phyloP scores from a whole-genome alignment of 2,329 filamentous ascomycete genomes.

The Setomelanomma holmii region DNA sequence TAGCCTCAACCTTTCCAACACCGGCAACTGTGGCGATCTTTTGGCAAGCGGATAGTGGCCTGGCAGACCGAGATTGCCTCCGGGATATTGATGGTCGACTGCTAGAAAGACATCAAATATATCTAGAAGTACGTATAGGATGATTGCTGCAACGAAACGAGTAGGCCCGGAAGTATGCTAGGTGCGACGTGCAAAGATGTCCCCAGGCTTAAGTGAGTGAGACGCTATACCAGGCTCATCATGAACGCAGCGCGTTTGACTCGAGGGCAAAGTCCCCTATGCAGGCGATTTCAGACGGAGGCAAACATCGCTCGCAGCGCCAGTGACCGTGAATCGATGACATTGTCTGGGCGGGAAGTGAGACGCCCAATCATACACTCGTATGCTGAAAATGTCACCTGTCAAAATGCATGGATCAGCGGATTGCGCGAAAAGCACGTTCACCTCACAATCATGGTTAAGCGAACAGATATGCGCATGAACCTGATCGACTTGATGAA shows the following conservation, averaged over 20 bases:
- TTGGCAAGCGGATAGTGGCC: background rate
- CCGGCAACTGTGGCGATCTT: background rate
- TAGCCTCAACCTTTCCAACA: background rate
- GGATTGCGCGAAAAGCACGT: background rate
- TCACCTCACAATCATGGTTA: background rate
- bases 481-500: background rate
- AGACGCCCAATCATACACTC: background rate
- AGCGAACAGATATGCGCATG: background rate
- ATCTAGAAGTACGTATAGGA: background rate
- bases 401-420: no score
- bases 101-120: background rate
- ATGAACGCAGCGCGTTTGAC: background rate
- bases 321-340: slow-evolving; percentile 5
- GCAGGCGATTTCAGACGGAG: background rate
- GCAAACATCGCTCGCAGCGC: background rate
- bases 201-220: background rate
- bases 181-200: background rate
- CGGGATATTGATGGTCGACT: background rate
- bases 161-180: background rate
- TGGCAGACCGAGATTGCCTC: background rate
- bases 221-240: background rate
- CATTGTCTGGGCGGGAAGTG: background rate
- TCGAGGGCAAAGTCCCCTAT: background rate
- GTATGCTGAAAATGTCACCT: background rate
- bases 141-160: background rate